Base-by-base conservation (phyloP, 805 yeast species). In the Kodamaea kaohsiungensis region DNA sequence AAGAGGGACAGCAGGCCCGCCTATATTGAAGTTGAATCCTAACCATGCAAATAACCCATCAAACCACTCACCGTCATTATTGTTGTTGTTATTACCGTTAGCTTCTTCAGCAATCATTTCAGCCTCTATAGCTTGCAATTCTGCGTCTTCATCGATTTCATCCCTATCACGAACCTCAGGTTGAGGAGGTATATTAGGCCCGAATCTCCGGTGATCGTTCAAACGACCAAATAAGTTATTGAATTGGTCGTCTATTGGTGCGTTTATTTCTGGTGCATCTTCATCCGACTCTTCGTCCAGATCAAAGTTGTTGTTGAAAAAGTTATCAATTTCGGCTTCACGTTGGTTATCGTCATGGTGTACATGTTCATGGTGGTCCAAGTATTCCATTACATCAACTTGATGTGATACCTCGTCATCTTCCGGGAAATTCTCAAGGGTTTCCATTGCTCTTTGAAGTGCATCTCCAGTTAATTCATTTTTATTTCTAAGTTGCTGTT, bases 21-120 rank as follows among this genome's bases (percentile, higher is more conserved):
- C 45, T 5, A 40, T 25, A 43, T 71, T 68, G 35, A 75, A 61
- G 37, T 63, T 64, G 43, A 75, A 59, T 1, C 79, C 80, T 40
- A 76, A 61, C 8, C 70, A 52, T 53, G 68, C 76, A 40, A 76
- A 64, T 22, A 76, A 50, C 38, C 71, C 69, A 27, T 45, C 39
- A 33, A 46, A 18, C 42, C 40, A 27, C 17, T 22, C 48, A 4
- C 38, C 19, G 40, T 51, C 46, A 16, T 42, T 22, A 22, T 22
- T 45, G 27, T 49, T 35, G 16, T 42, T 35, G 30, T n/a, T 35
- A 13, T 18, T 16, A 9, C 30, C 30, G 42, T 38, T 39, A 19
- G 40, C 17, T 7, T 43, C 43, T 3, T 18, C 46, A 10, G 22
- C 51, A 27, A 4, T 19, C 16, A 12, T 43, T 22, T 39, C 46